Base-by-base conservation (phyloP, 441 rosid species). In the Caryocar brasiliense region DNA sequence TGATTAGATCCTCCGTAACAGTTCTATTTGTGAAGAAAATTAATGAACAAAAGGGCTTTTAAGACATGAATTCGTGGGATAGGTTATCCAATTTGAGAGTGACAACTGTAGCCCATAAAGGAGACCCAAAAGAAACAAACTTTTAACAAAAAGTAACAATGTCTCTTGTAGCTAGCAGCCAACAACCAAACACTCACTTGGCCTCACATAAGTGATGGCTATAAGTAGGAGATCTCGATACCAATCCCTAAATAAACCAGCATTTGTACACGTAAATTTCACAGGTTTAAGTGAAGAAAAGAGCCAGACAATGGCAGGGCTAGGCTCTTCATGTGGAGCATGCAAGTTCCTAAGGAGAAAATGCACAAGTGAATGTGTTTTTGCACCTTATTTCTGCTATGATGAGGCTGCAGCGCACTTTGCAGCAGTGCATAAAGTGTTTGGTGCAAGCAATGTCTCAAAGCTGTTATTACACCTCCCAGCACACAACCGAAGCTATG, bases 311-410 rank as follows among this genome's bases (percentile, higher is more conserved):
- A 90, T 90, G 98, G 75, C 76, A 74, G 83, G 85, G 60, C 67
- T 70, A 47, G 85, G 96, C 62, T 76, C 89, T 59, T 90, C 98
- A 18, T 86, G 96, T 64, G 95, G 95, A 64, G 96, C 98, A 51
- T 90, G 98, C 89, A 90, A 84, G 67, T 91, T 86, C 71, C 73
- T 91, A 28, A 81, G 98, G 72, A 86, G 98, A 61, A 91, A 75
- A 33, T 91, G 98, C 71, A 77, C 75, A 15, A 69, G 34, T 17
- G 96, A 79, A 14, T 91, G 98, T 32, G 83, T 83, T n/a, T 87
- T 91, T 35, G 85, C 96, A 12, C 98, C 96, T 46, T 81, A 91
- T 73, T 91, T 91, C 68, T 67, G 82, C 56, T 87, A 91, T 25
- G 88, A 87, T 18, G 81, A 86, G 47, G 98, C 91, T 24, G 74